phyloP scores from a whole-genome alignment of 306 rosid species.

The Amphicarpaea edgeworthii region DNA sequence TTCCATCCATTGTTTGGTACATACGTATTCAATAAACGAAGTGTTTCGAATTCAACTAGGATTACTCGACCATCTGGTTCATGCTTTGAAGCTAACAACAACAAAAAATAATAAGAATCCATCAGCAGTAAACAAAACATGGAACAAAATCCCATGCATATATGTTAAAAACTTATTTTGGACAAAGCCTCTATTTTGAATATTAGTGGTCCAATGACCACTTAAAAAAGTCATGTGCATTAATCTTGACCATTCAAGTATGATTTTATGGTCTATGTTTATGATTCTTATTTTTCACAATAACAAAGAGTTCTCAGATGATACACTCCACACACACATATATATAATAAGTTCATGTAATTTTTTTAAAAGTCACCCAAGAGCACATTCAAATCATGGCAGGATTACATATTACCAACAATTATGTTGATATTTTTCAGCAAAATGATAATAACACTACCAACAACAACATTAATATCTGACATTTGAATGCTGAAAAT shows the following conservation, averaged over 20 bases:
- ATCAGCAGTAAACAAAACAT: conserved; percentile 35
- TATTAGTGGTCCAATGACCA: too few species aligned
- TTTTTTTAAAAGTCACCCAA: neutral
- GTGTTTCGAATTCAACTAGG: conserved; percentile 86
- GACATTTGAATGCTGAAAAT: conserved; percentile 34
- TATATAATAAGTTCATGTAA: neutral
- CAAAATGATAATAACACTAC: neutral
- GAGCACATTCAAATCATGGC: neutral
- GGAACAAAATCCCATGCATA: neutral
- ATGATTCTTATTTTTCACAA: too few species aligned
- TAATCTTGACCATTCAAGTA: too few species aligned
- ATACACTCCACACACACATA: too few species aligned
- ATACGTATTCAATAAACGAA: conserved; percentile 84
- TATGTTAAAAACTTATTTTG: too few species aligned
- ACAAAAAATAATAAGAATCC: conserved; percentile 39
- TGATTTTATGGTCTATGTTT: too few species aligned
- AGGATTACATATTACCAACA: neutral
- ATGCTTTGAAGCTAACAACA: conserved; percentile 83
- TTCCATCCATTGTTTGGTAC: conserved; percentile 98
- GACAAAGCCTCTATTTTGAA: too few species aligned
- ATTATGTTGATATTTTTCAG: neutral
- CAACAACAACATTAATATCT: neutral
- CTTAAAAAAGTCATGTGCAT: too few species aligned
- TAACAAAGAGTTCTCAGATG: too few species aligned
- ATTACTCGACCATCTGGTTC: conserved; percentile 95